Base-by-base conservation (phyloP, 1,284 basidiomycete genomes). In the Ceratobasidium theobromae region DNA sequence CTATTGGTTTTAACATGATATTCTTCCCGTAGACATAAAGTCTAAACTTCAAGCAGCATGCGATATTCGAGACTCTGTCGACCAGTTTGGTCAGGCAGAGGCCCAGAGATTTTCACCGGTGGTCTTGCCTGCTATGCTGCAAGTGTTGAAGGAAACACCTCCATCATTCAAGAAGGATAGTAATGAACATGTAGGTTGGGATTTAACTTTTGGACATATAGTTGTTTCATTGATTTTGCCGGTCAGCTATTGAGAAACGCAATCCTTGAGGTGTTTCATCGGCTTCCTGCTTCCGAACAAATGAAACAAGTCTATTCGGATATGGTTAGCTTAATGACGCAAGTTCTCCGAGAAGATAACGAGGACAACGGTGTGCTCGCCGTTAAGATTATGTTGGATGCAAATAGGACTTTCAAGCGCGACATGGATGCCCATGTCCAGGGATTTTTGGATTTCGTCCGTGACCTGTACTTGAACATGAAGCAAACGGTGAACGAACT, bases 321-420 rank as follows among this genome's bases (percentile, higher is more conserved):
- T 16, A 84, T 98, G 53, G 89, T 93, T 76, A 82, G 82, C 53
- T 75, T 83, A 51, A 79, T 98, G 84, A 82, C 98, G 60, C 82
- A 90, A 70, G 80, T 95, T 45, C 81, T 99, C 45, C 88, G 90
- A 53, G 81, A 86, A 70, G 98, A 99, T 79, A 98, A 97, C 74
- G 97, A 99, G 78, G 97, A 99, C 74, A 97, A 95, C 73, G 97
- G 91, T 1, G 84, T 90, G 32, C 83, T 89, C 1, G 93, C 89
- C 65, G 93, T 96, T 82, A 99, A 99, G 78, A 90, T 89, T 67
- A 84, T 97, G 72, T 88, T 95, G 69, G 97, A 99, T 76, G 76
- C 89, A 30, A 79, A 86, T 69, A 86, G 90, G 48, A 81, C 81
- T 23, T 87, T 86, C 72, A 81, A 88, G 74, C 79, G 84, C n/a